A percentile compares a stretch with the other conserved stretches of the same genome.
Conservation (phyloP, 331 rosid genomes). For the Cydonia oblonga region DNA sequence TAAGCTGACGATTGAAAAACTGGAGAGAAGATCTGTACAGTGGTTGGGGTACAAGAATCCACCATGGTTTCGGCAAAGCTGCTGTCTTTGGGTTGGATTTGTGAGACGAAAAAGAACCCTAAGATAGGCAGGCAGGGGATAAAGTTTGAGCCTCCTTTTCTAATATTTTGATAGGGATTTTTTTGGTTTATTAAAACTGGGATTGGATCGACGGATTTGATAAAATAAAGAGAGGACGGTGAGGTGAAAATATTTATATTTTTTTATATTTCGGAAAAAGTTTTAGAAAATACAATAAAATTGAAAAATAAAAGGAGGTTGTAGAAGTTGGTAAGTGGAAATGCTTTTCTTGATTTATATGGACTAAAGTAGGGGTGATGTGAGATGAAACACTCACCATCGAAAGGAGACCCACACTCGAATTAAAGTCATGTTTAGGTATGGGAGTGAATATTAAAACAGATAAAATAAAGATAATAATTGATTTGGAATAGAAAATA, state of each 20-base stretch:
- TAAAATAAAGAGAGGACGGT: neutral
- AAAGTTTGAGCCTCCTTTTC: constrained; percentile 30
- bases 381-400: neutral
- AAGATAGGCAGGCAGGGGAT: constrained; percentile 22
- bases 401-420: neutral
- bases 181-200: neutral
- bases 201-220: constrained; percentile 4
- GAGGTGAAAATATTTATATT: neutral
- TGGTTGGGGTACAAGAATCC: constrained; percentile 17
- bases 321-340: neutral
- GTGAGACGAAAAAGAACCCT: constrained; percentile 39
- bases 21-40: constrained; percentile 30
- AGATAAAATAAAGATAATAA: neutral
- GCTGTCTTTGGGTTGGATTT: neutral
- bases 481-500: neutral
- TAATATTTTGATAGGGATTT: neutral
- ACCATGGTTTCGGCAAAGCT: constrained; percentile 6
- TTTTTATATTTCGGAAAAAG: neutral
- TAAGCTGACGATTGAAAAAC: constrained; percentile 4
- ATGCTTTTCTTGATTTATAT: neutral
- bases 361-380: neutral
- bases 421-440: neutral
- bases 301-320: neutral
- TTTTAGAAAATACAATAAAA: neutral
- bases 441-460: neutral